A percentile compares a stretch with the other conserved stretches of the same genome.
phyloP scores from a whole-genome alignment of 140 eudicot genomes.

The Cichorium intybus region DNA sequence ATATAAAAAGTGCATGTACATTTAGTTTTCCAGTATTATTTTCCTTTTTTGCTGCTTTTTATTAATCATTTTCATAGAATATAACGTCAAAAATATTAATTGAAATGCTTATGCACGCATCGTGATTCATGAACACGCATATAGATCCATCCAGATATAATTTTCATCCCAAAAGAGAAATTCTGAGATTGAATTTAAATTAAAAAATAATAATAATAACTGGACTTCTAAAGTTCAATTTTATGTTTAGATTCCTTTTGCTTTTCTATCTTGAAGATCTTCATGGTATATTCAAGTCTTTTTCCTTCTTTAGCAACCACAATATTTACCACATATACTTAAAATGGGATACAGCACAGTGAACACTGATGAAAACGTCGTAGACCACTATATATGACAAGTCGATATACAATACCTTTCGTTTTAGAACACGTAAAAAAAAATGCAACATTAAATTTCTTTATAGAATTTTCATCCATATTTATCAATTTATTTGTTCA shows the following conservation, averaged over 20 bases:
- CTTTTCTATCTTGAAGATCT: not conserved
- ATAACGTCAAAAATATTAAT: not conserved
- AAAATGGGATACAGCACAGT: no score
- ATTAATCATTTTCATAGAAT: not conserved
- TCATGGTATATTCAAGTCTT: not conserved
- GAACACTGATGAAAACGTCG: no score
- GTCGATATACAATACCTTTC: no score
- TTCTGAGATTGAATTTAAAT: not conserved
- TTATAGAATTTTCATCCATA: no score
- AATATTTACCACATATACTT: no score
- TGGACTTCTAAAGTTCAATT: not conserved
- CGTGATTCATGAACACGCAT: not conserved
- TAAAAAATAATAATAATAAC: not conserved
- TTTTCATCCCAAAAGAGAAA: not conserved
- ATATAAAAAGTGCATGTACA: not conserved
- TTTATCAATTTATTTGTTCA: no score
- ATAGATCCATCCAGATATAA: not conserved
- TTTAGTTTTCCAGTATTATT: not conserved
- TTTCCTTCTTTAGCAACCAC: no score
- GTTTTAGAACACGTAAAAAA: no score
- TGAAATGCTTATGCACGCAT: constrained; percentile 1
- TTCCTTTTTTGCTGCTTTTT: not conserved
- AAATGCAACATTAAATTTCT: no score
- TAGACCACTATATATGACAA: no score
- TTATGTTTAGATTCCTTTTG: not conserved